phyloP scores from a whole-genome alignment of 306 rosid species.

The Benincasa hispida region DNA sequence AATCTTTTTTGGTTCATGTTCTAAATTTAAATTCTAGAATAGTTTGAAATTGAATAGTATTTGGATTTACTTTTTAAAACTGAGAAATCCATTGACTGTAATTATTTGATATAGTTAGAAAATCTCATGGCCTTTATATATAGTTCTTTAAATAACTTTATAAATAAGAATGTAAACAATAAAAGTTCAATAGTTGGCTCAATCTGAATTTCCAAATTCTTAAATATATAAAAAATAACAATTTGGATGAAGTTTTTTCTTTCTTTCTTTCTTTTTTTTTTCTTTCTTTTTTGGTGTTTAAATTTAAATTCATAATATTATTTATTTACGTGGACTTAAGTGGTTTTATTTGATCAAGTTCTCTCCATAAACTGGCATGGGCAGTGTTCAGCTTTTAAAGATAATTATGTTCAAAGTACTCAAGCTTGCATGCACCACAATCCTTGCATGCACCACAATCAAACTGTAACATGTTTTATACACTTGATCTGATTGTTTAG shows the following conservation, averaged over 20 bases:
- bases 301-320: background rate
- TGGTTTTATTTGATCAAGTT: background rate
- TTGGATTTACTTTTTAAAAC: background rate
- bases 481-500: background rate
- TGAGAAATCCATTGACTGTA: background rate
- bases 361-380: background rate
- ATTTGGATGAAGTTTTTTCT: background rate
- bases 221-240: background rate
- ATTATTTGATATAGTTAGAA: background rate
- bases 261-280: background rate
- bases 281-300: background rate
- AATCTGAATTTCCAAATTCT: background rate
- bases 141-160: background rate
- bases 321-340: background rate
- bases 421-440: background rate
- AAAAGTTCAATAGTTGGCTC: background rate
- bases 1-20: background rate
- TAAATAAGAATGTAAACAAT: background rate
- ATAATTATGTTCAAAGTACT: background rate
- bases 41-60: background rate
- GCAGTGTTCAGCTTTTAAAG: background rate
- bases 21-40: background rate
- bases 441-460: background rate
- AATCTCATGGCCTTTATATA: background rate
- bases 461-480: background rate